Conservation (phyloP, 805 yeast species). For the Suhomyces kilbournensis region DNA sequence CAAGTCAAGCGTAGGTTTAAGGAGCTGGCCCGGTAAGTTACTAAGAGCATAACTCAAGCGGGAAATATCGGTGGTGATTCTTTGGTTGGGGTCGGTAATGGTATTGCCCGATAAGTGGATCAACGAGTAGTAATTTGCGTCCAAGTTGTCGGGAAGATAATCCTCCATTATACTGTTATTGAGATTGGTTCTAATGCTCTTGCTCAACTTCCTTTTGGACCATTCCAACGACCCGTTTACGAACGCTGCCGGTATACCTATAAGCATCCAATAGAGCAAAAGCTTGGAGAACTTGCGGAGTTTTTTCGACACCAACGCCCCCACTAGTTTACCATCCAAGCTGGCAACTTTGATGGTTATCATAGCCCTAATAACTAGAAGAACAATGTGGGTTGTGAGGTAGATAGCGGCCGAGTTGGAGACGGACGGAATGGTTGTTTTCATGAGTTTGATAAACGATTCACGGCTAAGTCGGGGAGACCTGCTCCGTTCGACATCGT, state of each 20-base stretch:
- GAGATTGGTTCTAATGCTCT: slow-evolving; percentile 58
- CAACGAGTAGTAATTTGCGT: slow-evolving; percentile 71
- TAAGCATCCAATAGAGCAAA: slow-evolving; percentile 71
- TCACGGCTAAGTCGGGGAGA: slow-evolving; percentile 27
- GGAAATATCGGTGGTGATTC: slow-evolving; percentile 77
- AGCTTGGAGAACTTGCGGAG: slow-evolving; percentile 62
- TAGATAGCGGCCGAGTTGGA: slow-evolving; percentile 28
- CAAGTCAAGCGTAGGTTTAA: slow-evolving; percentile 81
- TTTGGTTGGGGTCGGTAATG: slow-evolving; percentile 75
- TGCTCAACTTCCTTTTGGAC: slow-evolving; percentile 56
- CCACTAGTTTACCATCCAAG: slow-evolving; percentile 81
- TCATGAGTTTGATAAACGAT: slow-evolving; percentile 28
- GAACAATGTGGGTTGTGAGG: slow-evolving; percentile 51
- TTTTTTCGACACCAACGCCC: slow-evolving; percentile 70
- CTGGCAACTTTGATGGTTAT: slow-evolving; percentile 80
- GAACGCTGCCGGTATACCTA: slow-evolving; percentile 84
- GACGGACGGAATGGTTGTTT: slow-evolving; percentile 34
- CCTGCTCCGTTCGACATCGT: slow-evolving; percentile 13
- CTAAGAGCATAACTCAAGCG: slow-evolving; percentile 71
- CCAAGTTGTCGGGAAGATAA: slow-evolving; percentile 67
- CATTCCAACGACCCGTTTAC: slow-evolving; percentile 69
- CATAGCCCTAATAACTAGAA: slow-evolving; percentile 66
- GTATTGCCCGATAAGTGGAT: slow-evolving; percentile 53
- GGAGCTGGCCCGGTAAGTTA: slow-evolving; percentile 72
- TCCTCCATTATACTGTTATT: slow-evolving; percentile 63